These are phyloP conservation scores for Magnusiomyces suaveolens DNA, from an alignment of 1,139 yeast species.

Conservation along the genomic window DNA sequence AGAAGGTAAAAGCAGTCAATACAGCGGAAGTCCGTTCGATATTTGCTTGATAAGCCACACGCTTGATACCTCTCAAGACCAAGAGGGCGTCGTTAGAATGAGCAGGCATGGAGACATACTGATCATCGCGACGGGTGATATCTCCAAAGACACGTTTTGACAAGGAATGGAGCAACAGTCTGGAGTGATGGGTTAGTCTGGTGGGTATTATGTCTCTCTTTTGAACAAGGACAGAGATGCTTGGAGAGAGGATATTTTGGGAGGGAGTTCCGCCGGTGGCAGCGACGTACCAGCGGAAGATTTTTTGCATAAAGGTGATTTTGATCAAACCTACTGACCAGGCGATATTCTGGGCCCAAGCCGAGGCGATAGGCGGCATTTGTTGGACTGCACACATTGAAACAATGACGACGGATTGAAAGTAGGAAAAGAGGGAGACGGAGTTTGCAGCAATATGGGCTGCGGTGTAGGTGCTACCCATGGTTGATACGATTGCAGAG, in stretches of 20 bases:
- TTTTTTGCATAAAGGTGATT: constrained; percentile 67
- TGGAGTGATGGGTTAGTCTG: constrained; percentile 5
- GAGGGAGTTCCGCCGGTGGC: constrained; percentile 88
- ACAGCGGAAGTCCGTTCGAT: constrained; percentile 80
- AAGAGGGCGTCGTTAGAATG: constrained; percentile 22
- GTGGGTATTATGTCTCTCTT: constrained; percentile 30
- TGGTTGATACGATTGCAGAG: constrained; percentile 76
- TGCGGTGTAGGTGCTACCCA: constrained; percentile 89
- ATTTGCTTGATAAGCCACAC: constrained; percentile 77
- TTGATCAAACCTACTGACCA: constrained; percentile 92
- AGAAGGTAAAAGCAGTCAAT: constrained; percentile 77
- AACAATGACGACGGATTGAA: constrained; percentile 85
- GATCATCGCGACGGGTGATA: constrained; percentile 6
- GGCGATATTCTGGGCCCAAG: constrained; percentile 93
- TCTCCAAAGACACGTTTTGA: constrained; percentile 1
- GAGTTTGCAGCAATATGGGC: constrained; percentile 96
- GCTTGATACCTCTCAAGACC: constrained; percentile 80
- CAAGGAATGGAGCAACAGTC: constrained; percentile 8
- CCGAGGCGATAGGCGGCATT: constrained; percentile 94
- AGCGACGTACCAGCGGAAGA: constrained; percentile 90
- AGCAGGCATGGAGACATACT: constrained; percentile 12
- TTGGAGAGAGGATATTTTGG: constrained; percentile 43
- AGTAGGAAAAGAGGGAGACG: constrained; percentile 79
- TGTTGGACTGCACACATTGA: constrained; percentile 92
- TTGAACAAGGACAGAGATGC: constrained; percentile 68